phyloP scores from a whole-genome alignment of 345 rosid species.

The Reutealis trisperma region DNA sequence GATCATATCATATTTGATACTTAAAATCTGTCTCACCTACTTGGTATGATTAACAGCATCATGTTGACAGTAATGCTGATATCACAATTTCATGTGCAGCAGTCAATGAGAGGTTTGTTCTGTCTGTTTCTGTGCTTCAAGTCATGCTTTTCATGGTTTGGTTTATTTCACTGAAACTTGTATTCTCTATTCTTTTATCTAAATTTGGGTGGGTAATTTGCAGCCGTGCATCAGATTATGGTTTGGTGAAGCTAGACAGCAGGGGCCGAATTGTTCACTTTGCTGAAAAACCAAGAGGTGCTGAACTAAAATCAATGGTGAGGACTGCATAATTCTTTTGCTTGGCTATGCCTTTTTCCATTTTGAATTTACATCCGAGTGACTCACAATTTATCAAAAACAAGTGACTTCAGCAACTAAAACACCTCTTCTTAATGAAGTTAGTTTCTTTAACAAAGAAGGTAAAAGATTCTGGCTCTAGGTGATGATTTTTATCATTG shows the following conservation, averaged over 20 bases:
- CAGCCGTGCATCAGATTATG: constrained; percentile 93
- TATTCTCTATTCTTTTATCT: constrained; percentile 8
- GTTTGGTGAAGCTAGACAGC: constrained; percentile 77
- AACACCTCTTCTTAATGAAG: neutral
- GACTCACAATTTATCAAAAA: neutral
- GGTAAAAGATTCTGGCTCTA: neutral
- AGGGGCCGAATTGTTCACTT: constrained; percentile 69
- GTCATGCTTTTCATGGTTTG: constrained; percentile 1
- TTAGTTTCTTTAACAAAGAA: neutral
- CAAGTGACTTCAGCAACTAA: neutral
- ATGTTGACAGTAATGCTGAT: constrained; percentile 72
- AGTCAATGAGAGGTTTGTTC: constrained; percentile 65
- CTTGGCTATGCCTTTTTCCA: neutral
- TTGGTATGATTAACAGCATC: constrained; percentile 58
- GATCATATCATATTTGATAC: neutral
- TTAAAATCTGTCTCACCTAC: constrained; percentile 14
- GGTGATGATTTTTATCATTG: neutral
- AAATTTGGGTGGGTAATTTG: constrained; percentile 21
- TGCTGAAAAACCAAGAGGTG: constrained; percentile 80
- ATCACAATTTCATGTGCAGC: constrained; percentile 82
- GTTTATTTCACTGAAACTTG: neutral
- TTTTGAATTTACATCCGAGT: neutral
- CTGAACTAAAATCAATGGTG: constrained; percentile 83
- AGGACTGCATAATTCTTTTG: constrained; percentile 19
- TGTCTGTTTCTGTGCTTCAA: neutral